A percentile compares a stretch with the other conserved stretches of the same genome.
phyloP scores from a whole-genome alignment of 1,139 yeast species.

The Petasospora rhodanensis region DNA sequence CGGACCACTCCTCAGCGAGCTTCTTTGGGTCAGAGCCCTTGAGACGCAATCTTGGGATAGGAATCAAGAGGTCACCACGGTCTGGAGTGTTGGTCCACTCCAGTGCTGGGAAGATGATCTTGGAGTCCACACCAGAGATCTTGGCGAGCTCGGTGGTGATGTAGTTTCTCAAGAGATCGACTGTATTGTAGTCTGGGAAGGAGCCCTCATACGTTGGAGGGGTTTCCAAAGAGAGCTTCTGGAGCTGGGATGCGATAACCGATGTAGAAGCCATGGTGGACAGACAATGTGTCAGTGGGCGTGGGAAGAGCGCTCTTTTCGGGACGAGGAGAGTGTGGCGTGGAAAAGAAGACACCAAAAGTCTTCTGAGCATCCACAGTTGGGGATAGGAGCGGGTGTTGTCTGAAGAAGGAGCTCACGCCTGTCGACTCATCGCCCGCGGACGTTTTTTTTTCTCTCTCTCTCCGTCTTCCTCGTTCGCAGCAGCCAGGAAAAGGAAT shows the following conservation, averaged over 20 bases:
- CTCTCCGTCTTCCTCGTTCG: too few species aligned
- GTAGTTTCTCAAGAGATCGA: slow-evolving; percentile 84
- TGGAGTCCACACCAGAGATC: slow-evolving; percentile 67
- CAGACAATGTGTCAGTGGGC: background rate
- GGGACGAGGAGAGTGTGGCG: too few species aligned
- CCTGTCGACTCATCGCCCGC: slow-evolving; percentile 1
- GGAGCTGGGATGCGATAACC: slow-evolving; percentile 25
- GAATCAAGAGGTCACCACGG: slow-evolving; percentile 89
- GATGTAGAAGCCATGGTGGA: slow-evolving; percentile 15
- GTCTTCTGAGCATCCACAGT: slow-evolving; percentile 16
- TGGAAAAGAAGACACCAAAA: slow-evolving; percentile 1
- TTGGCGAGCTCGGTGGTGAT: slow-evolving; percentile 73
- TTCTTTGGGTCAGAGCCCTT: slow-evolving; percentile 84
- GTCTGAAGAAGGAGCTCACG: too few species aligned
- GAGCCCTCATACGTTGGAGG: slow-evolving; percentile 44
- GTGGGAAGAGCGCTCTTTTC: too few species aligned
- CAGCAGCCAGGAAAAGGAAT: too few species aligned
- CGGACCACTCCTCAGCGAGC: slow-evolving; percentile 82
- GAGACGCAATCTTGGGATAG: slow-evolving; percentile 88
- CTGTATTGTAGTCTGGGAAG: slow-evolving; percentile 67
- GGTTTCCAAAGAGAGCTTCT: slow-evolving; percentile 29
- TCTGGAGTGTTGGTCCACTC: slow-evolving; percentile 85
- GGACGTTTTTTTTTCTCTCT: background rate
- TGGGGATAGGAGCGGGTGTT: too few species aligned
- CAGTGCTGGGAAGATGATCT: slow-evolving; percentile 74